Percentiles rank a stretch among this genome's conserved stretches.
Conservation (phyloP, 805 yeast genomes). For the Starmera quercuum region DNA sequence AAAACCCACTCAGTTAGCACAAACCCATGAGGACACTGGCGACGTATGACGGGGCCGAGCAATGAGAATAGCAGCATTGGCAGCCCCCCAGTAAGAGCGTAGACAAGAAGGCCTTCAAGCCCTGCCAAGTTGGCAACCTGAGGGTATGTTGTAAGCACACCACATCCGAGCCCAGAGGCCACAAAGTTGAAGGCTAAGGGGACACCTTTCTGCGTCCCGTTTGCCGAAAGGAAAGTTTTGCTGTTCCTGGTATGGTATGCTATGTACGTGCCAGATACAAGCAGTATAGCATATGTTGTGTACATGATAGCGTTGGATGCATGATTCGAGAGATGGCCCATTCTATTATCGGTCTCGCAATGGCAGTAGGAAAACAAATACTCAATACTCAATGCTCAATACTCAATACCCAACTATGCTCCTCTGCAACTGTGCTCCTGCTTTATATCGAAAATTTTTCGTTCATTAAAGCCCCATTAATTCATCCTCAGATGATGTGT, state of each 20-base stretch:
- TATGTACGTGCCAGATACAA: constrained; percentile 45
- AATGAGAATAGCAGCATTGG: constrained; percentile 82
- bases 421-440: too few species aligned
- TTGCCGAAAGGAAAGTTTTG: constrained; percentile 61
- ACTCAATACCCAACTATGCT: too few species aligned
- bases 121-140: constrained; percentile 84
- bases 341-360: too few species aligned
- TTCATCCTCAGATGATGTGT: too few species aligned
- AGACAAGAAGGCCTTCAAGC: constrained; percentile 78
- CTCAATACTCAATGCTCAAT: too few species aligned
- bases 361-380: too few species aligned
- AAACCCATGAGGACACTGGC: constrained; percentile 81
- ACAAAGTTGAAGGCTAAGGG: constrained; percentile 84
- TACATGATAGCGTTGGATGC: constrained; percentile 62
- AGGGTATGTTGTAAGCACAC: constrained; percentile 78
- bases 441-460: too few species aligned
- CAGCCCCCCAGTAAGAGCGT: constrained; percentile 69
- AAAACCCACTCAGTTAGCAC: constrained; percentile 94
- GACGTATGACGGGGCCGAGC: constrained; percentile 74
- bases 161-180: constrained; percentile 91
- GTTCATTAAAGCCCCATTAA: too few species aligned
- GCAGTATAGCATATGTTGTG: constrained; percentile 46
- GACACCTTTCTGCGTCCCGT: constrained; percentile 71
- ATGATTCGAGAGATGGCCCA: constrained; percentile 39
- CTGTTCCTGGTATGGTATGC: constrained; percentile 52